Evolutionary conservation across 2,329 filamentous ascomycete species (phyloP).

Genomic region (Metarhizium guizhouense): DNA sequence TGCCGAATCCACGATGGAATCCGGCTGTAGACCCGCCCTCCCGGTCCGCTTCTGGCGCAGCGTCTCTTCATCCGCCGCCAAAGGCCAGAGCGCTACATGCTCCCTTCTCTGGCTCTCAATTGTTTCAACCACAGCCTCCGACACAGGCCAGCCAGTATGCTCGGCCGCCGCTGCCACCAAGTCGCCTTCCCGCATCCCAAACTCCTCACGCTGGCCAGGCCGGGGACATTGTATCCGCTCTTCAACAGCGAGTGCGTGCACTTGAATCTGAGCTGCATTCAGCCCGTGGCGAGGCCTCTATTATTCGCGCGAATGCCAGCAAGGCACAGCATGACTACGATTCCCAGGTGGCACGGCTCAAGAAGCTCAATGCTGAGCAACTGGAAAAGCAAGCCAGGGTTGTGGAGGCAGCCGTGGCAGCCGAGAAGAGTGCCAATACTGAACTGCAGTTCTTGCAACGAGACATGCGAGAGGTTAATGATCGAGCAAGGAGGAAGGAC

Average conservation of each 20-base stretch:
- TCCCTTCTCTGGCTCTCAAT: conserved; percentile 19
- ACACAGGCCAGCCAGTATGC: conserved; percentile 32
- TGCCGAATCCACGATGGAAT: conserved; percentile 30
- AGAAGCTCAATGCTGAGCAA: conserved; percentile 56
- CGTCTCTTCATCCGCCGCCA: conserved; percentile 9
- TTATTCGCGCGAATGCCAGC: conserved; percentile 62
- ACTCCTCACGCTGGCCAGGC: conserved; percentile 17
- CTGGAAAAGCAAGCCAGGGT: conserved; percentile 53
- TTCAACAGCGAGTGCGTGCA: conserved; percentile 43
- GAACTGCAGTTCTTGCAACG: conserved; percentile 66
- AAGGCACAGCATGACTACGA: conserved; percentile 54
- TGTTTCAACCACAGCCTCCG: conserved; percentile 19
- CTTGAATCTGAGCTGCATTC: conserved; percentile 49
- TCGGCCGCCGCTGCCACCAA: conserved; percentile 23
- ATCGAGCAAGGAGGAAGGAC: conserved; percentile 39
- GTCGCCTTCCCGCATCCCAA: conserved; percentile 14
- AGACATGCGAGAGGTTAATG: conserved; percentile 55
- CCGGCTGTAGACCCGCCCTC: conserved; percentile 19
- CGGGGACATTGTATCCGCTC: conserved; percentile 30
- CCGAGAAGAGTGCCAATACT: conserved; percentile 56
- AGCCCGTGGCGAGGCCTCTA: conserved; percentile 64
- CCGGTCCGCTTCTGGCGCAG: conserved; percentile 9
- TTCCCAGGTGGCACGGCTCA: conserved; percentile 50
- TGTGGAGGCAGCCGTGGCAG: conserved; percentile 54
- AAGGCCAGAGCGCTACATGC: conserved; percentile 12